Base-by-base conservation (phyloP, 352 stramenopile genomes). In the Phytophthora sp. region DNA sequence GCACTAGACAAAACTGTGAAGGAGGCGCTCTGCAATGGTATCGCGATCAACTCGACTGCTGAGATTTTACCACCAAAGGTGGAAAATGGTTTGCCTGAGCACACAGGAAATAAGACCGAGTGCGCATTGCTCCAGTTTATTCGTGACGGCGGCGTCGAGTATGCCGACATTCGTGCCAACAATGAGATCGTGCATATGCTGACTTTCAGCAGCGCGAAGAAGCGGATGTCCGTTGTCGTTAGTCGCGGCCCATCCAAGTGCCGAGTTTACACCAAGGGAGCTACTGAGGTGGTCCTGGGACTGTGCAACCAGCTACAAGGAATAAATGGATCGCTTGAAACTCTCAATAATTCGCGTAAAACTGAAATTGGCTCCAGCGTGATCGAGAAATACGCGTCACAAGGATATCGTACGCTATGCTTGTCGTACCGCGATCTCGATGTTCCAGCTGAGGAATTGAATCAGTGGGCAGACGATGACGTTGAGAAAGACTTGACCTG, bases 11-110 rank as follows among this genome's bases (percentile, higher is more conserved):
- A 46, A 10, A 23, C 28, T 0, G 59, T 62, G 37, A 66, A 62
- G 28, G 49, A 67, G 17, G 66, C 53, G 12, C 37, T 81, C 1
- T 68, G 53, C 32, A 30, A 58, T 12, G 52, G 54, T 18, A 72
- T 79, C 18, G 54, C 54, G 8, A 48, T 76, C 24, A 81, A 81
- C 58, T 75, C 69, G 15, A 79, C 69, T 5, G 73, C 73, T 35
- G 44, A 41, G 18, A 53, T 53, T 12, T 39, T 53, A 13, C 21
- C 20, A 11, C 48, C 32, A 15, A 53, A 53, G 18, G 27, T 30
- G 10, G 27, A 41, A 28, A 53, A 53, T 7, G 45, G 45, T 4
- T n/a, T 53, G 12, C 27, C 45, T 3, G 27, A 53, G 20, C 27
- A 41, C 17, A 38, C 26, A 10, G 48, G 48, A 21, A 55, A 55